Evolutionary conservation across 139 green algal genomes (phyloP), one percentile per base, ranked within the genome.

Genomic region (Chlamydomonas eustigma): DNA sequence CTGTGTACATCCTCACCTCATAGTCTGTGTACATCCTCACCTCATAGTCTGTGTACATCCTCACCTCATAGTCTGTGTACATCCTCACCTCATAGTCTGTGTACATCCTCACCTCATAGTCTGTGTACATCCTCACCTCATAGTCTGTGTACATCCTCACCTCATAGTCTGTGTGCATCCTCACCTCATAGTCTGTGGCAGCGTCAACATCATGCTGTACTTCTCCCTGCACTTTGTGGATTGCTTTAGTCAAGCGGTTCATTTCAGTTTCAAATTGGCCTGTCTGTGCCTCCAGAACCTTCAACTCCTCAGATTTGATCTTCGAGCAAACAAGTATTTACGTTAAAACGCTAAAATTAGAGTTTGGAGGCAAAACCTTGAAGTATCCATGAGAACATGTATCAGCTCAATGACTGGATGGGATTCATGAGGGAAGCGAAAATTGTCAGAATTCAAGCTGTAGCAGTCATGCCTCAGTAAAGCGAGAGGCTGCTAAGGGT

Each of bases 271-370:
- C 52, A 68, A 68, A 68, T 28, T 35, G 8, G 18, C 6, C 4
- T 4, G 52, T 68, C 52, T 68, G 52, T 8, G 32, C 52, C 52
- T 68, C 52, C 52, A 68, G 18, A 25, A 68, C 52, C 52, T 33
- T 8, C 6, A 68, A 28, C 52, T 68, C 52, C 12, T 68, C 22
- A 31, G 52, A 68, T 28, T 68, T 68, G 12, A 68, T 28, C 52
- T 68, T 25, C 22, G 44, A 58, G 44, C 44, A 58, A 58, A 58
- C 18, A 58, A 18, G 44, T 58, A 28, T 12, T 58, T 12, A 58
- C 44, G 12, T 28, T 12, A 18, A 58, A 28, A 58, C 44, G 44
- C 12, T 58, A 58, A 58, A 58, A 28, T 28, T 12, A 18, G 44
- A 28, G 44, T 58, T 58, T 58, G 44, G 44, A 18, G 44, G 44